phyloP scores from a whole-genome alignment of 306 rosid species.

The Abrus pulchellus region DNA sequence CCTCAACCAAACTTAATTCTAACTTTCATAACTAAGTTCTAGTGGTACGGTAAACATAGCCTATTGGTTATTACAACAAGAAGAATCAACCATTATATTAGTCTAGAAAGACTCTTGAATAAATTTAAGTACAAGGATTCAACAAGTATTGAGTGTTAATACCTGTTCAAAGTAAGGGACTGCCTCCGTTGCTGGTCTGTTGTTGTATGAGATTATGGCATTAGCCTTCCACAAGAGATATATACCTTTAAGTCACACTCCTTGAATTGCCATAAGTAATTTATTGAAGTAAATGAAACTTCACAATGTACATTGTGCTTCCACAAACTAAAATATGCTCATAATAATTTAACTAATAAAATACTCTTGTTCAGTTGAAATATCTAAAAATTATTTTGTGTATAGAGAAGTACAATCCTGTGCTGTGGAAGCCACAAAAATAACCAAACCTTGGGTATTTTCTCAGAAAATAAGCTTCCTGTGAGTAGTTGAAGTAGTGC shows the following conservation, averaged over 20 bases:
- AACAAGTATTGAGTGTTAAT: slow-evolving; percentile 24
- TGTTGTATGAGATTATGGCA: slow-evolving; percentile 89
- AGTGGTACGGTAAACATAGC: background rate
- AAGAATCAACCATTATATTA: slow-evolving; percentile 11
- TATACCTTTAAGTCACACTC: slow-evolving; percentile 54
- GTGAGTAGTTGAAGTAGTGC: slow-evolving; percentile 65
- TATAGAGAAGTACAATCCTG: slow-evolving; percentile 1
- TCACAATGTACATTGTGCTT: slow-evolving; percentile 40
- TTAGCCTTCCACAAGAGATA: slow-evolving; percentile 85
- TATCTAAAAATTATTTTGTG: slow-evolving; percentile 19
- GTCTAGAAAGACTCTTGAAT: background rate
- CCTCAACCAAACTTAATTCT: slow-evolving; percentile 25
- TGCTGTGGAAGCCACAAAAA: slow-evolving; percentile 34
- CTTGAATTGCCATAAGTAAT: slow-evolving; percentile 49
- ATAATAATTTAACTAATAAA: background rate
- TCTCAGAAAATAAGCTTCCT: slow-evolving; percentile 64
- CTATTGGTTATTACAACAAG: background rate
- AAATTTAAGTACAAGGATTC: slow-evolving; percentile 11
- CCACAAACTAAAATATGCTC: slow-evolving; percentile 30
- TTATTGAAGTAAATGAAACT: slow-evolving; percentile 45
- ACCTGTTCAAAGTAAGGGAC: slow-evolving; percentile 99
- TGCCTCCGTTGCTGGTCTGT: slow-evolving; percentile 94
- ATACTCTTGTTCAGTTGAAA: slow-evolving; percentile 14
- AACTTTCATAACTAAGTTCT: slow-evolving; percentile 19
- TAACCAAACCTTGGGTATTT: slow-evolving; percentile 65